These are phyloP conservation scores for Mortierella polycephala DNA, from an alignment of 371 early-diverging fungal species.

Conservation along the genomic window DNA sequence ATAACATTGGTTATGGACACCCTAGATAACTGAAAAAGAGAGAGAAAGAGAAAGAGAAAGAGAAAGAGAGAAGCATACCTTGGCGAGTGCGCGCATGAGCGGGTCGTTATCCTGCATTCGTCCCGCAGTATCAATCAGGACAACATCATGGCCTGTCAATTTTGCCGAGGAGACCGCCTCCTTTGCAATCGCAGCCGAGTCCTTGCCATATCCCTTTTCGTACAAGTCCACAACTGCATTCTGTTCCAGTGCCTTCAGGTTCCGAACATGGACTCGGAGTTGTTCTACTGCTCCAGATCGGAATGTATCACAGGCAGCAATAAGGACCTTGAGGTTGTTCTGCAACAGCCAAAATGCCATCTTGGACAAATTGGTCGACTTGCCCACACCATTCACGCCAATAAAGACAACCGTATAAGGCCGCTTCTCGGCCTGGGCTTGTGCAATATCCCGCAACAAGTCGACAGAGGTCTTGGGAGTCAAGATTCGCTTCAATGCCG, in stretches of 20 bases:
- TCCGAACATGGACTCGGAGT: conserved; percentile 93
- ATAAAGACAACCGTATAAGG: conserved; percentile 96
- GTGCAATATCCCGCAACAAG: conserved; percentile 91
- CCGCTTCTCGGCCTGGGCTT: conserved; percentile 74
- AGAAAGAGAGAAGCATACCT: conserved; percentile 58
- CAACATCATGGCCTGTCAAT: conserved; percentile 87
- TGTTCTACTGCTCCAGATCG: conserved; percentile 99
- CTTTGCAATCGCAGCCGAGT: conserved; percentile 98
- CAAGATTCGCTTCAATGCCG: conserved; percentile 86
- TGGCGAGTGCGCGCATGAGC: conserved; percentile 96
- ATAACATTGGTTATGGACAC: neutral
- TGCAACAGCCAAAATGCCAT: conserved; percentile 98
- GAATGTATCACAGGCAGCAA: conserved; percentile 99
- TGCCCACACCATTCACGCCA: conserved; percentile 99
- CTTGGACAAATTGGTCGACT: conserved; percentile 98
- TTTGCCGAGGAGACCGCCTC: conserved; percentile 92
- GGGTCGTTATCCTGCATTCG: conserved; percentile 99
- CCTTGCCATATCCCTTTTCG: conserved; percentile 99
- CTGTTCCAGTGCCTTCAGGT: conserved; percentile 85
- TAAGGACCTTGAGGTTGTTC: conserved; percentile 91
- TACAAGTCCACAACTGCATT: conserved; percentile 88
- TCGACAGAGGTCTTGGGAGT: conserved; percentile 95
- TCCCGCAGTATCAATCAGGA: conserved; percentile 99
- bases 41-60: neutral
- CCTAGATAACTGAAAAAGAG: neutral